A percentile compares a stretch with the other conserved stretches of the same genome.
Evolutionary conservation across 2,329 filamentous ascomycete genomes (phyloP).

Genomic region (Colletotrichum caudatum): DNA sequence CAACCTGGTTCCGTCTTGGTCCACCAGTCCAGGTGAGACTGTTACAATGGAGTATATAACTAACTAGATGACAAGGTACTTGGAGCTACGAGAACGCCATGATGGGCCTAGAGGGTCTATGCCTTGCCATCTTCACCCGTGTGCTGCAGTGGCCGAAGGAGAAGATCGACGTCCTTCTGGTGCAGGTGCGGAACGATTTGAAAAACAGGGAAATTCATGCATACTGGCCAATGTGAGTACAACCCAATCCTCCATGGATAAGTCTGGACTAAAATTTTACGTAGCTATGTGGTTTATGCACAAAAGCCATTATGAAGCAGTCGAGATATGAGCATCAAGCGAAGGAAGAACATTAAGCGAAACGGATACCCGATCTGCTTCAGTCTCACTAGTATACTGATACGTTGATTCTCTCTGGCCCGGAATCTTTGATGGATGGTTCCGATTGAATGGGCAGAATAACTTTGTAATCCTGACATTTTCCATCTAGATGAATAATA

Average conservation of each 20-base stretch:
- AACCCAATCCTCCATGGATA: too few species aligned
- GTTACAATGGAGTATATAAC: neutral
- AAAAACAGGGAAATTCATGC: constrained; percentile 46
- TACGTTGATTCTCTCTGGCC: neutral
- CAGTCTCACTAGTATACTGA: neutral
- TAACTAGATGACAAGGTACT: constrained; percentile 39
- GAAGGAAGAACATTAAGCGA: neutral
- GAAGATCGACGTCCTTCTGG: constrained; percentile 45
- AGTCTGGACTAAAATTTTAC: neutral
- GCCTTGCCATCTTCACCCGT: constrained; percentile 46
- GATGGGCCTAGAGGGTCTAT: constrained; percentile 46
- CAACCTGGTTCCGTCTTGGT: neutral
- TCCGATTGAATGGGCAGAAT: neutral
- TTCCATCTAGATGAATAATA: neutral
- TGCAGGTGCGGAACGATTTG: constrained; percentile 46
- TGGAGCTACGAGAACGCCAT: constrained; percentile 43
- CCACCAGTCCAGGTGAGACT: neutral
- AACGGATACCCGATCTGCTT: neutral
- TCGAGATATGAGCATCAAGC: neutral
- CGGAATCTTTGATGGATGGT: neutral
- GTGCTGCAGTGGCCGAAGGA: constrained; percentile 46
- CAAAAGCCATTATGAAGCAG: constrained; percentile 24
- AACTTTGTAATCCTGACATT: neutral
- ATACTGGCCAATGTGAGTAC: constrained; percentile 38
- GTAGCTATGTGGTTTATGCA: constrained; percentile 37